A percentile compares a stretch with the other conserved stretches of the same genome.
phyloP scores from a whole-genome alignment of 2,329 filamentous ascomycete species.

The Colletotrichum viniferum region DNA sequence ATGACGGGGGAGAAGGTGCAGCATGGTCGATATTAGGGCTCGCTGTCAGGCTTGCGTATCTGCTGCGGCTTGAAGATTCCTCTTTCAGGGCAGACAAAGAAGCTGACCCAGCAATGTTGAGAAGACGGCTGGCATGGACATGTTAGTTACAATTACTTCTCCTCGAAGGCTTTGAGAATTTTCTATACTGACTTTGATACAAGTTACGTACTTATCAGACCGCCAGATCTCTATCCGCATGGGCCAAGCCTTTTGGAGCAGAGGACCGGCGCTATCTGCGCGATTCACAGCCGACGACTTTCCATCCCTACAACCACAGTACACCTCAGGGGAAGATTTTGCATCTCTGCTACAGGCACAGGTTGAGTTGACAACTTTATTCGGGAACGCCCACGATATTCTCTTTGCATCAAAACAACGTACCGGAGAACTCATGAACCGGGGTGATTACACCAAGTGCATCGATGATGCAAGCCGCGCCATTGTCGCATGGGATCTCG shows the following conservation, averaged over 20 bases:
- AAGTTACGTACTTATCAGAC: conserved; percentile 41
- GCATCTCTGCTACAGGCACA: conserved; percentile 73
- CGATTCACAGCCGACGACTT: conserved; percentile 70
- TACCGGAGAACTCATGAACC: conserved; percentile 7
- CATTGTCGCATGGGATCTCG: neutral
- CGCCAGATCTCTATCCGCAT: conserved; percentile 72
- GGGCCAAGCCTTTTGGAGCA: conserved; percentile 75
- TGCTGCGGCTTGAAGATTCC: conserved; percentile 63
- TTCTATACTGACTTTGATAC: rapidly evolving
- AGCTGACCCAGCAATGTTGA: neutral
- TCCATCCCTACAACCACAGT: conserved; percentile 64
- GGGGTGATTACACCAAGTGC: conserved; percentile 20
- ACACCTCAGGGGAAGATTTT: conserved; percentile 67
- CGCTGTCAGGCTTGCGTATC: conserved; percentile 72
- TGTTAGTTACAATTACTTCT: conserved; percentile 32
- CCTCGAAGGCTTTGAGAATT: rapidly evolving
- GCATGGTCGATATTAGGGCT: conserved; percentile 79
- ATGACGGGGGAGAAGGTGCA: conserved; percentile 73
- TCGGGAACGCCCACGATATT: conserved; percentile 22
- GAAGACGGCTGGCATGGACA: conserved; percentile 72
- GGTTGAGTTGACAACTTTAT: conserved; percentile 70
- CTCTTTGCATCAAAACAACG: conserved; percentile 19
- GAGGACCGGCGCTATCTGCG: conserved; percentile 70
- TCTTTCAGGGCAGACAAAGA: neutral
- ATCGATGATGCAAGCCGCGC: conserved; percentile 14